Evolutionary conservation across 768 basidiomycete species (phyloP), one percentile per base, ranked within the genome.

Genomic region (Rhodotorula graminis): DNA sequence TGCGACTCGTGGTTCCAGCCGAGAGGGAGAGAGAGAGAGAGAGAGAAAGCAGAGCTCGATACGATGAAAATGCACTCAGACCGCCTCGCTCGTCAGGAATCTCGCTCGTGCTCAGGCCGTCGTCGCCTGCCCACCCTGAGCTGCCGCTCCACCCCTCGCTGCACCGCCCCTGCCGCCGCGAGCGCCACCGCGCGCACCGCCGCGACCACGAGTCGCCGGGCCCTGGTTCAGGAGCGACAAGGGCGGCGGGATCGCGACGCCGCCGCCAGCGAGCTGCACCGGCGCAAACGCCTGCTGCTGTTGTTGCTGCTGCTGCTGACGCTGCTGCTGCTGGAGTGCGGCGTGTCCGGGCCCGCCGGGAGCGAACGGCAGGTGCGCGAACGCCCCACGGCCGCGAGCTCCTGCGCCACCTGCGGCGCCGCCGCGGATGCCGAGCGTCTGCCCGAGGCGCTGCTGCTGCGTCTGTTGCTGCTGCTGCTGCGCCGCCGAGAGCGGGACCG

Each of bases 391-490:
- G 40, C 27, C 40, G 27, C 49, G 63, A 14, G 50, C 59, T 7
- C 47, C 63, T n/a, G 18, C 11, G 44, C 42, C 44, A n/a, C 37
- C 37, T 37, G 37, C 37, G 37, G 37, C 37, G 31, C 71, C 71
- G 42, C 65, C 66, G 31, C 67, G 63, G 29, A 75, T 69, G 2
- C 74, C 74, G 58, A 76, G 71, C 29, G 65, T 67, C 23, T 69
- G 61, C 0, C 71, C 71, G 40, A 76, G 65, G 2, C 65, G 50
- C 63, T 76, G 71, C 58, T 64, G 71, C 8, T 76, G 74, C 27
- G 61, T 64, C 46, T 61, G 40, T 21, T 8, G 29, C 7, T 46
- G 44, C 44, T 46, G 44, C 44, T 46, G 50, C 56, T 3, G 50
- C 6, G 46, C n/a, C 19, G 65, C 27, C 31, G 65, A 11, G 7